A percentile compares a stretch with the other conserved stretches of the same genome.
These are phyloP conservation scores for Cercospora sp. DNA, from an alignment of 2,329 filamentous ascomycete genomes.

Conservation along the genomic window DNA sequence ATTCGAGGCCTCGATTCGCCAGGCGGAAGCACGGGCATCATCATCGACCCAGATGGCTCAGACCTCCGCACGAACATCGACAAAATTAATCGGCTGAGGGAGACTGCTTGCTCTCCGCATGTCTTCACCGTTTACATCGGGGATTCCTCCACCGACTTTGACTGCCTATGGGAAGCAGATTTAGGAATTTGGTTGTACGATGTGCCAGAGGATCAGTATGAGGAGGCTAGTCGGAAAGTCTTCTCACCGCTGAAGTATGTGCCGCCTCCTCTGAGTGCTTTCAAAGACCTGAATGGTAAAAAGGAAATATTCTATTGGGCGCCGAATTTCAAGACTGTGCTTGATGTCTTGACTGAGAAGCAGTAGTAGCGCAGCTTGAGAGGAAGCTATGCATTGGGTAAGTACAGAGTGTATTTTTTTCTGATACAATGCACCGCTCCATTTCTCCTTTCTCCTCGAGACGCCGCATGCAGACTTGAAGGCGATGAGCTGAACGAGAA, in stretches of 20 bases:
- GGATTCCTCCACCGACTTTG: conserved; percentile 51
- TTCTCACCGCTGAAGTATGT: conserved; percentile 29
- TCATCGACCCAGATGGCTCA: conserved; percentile 28
- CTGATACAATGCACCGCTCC: not conserved
- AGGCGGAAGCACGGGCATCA: conserved; percentile 32
- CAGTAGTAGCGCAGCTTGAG: not conserved
- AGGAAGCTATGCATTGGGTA: not conserved
- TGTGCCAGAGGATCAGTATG: conserved; percentile 16
- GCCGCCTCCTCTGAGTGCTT: conserved; percentile 13
- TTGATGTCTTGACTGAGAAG: conserved; percentile 9
- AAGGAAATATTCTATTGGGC: conserved; percentile 24
- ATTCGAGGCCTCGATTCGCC: conserved; percentile 34
- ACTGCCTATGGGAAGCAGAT: conserved; percentile 47
- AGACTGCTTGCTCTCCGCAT: not conserved
- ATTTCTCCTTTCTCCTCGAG: not conserved
- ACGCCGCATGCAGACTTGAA: not conserved
- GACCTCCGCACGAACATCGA: conserved; percentile 44
- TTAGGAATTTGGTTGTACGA: conserved; percentile 46
- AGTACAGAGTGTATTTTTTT: not conserved
- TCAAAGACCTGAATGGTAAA: not conserved
- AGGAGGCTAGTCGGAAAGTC: conserved; percentile 20
- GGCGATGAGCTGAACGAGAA: not conserved
- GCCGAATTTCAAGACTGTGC: conserved; percentile 14
- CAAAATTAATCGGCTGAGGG: conserved; percentile 40
- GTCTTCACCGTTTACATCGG: conserved; percentile 46